Evolutionary conservation across 768 basidiomycete genomes (phyloP), one percentile per base, ranked within the genome.

Genomic region (Gelatoporia subvermispora): DNA sequence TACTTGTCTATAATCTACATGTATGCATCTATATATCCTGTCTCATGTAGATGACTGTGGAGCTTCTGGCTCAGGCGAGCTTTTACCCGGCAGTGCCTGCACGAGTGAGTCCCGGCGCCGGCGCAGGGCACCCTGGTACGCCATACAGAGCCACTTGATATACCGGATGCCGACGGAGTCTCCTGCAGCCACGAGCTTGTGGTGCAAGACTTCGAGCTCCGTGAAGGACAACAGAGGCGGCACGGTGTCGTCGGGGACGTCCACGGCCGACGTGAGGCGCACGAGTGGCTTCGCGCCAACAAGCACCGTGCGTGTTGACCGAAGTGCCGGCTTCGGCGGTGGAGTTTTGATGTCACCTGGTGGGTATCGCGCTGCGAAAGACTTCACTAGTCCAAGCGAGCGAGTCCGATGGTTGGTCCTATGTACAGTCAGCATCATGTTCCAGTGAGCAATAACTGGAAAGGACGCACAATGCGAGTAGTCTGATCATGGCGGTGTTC

Each of bases 171-270:
- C 68, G n/a, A 31, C 49, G 47, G 15, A 24, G 35, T 60, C 51
- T 15, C 55, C 58, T 7, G 56, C 61, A 16, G 61, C 61, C n/a
- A 85, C 79, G 23, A 93, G 65, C 22, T 84, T 73, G 49, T 90
- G 78, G 62, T 95, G 92, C 43, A 96, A 69, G 4, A 84, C 51
- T 54, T 88, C 84, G n/a, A 95, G 54, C 60, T 95, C 91, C 15
- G 68, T 55, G 61, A 93, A 95, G 11, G 79, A 74, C 18, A 95
- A 57, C 35, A 93, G 63, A 0, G 93, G 93, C 0, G 93, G 88
- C 5, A 96, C 84, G 20, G 75, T 61, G 55, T 91, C 85, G 60
- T 96, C 93, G 1, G 79, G 76, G 3, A 85, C 72, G 16, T 81
- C 78, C 2, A 72, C 65, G 0, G 67, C 64, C 4, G 82, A 75